Base-by-base conservation (phyloP, 1,284 basidiomycete genomes). In the Ganoderma lucidum region DNA sequence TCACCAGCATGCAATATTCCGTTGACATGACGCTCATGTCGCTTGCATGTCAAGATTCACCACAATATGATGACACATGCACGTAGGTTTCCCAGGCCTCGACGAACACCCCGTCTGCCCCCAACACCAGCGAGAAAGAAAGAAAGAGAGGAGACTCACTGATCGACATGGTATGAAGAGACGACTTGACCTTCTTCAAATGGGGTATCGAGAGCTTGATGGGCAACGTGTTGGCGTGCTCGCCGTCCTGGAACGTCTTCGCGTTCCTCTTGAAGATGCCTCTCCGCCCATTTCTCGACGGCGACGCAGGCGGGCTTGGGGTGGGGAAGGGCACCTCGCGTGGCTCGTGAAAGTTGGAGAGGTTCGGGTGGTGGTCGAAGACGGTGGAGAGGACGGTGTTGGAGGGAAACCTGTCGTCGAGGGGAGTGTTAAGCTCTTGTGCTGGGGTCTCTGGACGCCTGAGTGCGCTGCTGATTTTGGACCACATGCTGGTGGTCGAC, bases 131-230 rank as follows among this genome's bases (percentile, higher is more conserved):
- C 9, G 6, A 17, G 15, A 51, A 10, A 55, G 39, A 32, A 35
- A 62, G 6, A n/a, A 30, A n/a, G 66, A 15, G 37, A 10, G n/a
- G 9, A 28, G 42, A 66, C 65, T 71, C 56, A 73, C 74, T 85
- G 39, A 61, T 61, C 61, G 78, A 81, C 70, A 81, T 79, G 62
- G 83, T 77, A 74, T 76, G 71, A 66, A 87, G 75, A 70, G 83
- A 81, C 39, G 83, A 83, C 79, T 85, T 89, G 69, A 87, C 84
- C 82, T 90, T 90, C 82, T 88, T 89, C 6, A 84, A 80, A 23
- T 86, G 73, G 23, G 80, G 66, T 65, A 83, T 75, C n/a, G 83
- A 78, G 37, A 83, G 73, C 70, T 81, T 82, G 63, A 74, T 64
- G 35, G 73, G 61, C 66, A 85, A 76, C 12, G 82, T 81, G 6